phyloP scores from a whole-genome alignment of 331 rosid genomes.

The Quercus lobata region DNA sequence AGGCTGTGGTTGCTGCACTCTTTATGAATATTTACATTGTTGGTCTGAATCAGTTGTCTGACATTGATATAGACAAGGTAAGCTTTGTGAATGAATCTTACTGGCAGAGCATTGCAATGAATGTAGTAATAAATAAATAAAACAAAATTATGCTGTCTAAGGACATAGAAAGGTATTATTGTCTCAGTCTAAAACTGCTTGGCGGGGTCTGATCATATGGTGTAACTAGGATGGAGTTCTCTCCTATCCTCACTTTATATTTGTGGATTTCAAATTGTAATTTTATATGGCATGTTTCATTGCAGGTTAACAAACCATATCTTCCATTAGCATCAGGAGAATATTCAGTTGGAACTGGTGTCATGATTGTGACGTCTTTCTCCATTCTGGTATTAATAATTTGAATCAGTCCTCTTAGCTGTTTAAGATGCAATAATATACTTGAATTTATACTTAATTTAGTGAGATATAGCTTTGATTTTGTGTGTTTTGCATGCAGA shows the following conservation, averaged over 20 bases:
- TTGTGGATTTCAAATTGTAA: conserved; percentile 13
- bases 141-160: neutral
- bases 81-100: conserved; percentile 11
- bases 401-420: conserved; percentile 4
- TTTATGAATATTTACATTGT: conserved; percentile 91
- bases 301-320: conserved; percentile 95
- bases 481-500: neutral
- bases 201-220: neutral
- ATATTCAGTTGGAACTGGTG: conserved; percentile 68
- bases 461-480: conserved; percentile 1
- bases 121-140: neutral
- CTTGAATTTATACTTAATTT: neutral
- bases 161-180: neutral
- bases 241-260: neutral
- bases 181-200: neutral
- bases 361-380: conserved; percentile 59
- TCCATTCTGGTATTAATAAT: conserved; percentile 51
- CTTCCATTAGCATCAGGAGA: conserved; percentile 99
- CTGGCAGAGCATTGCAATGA: neutral
- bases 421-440: neutral
- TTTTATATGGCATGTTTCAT: conserved; percentile 13
- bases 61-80: conserved; percentile 94
- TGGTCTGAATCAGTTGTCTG: conserved; percentile 88
- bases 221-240: neutral
- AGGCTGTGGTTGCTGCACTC: conserved; percentile 90